These are phyloP conservation scores for Alternaria triticimaculans DNA, from an alignment of 2,329 filamentous ascomycete species.

Conservation along the genomic window DNA sequence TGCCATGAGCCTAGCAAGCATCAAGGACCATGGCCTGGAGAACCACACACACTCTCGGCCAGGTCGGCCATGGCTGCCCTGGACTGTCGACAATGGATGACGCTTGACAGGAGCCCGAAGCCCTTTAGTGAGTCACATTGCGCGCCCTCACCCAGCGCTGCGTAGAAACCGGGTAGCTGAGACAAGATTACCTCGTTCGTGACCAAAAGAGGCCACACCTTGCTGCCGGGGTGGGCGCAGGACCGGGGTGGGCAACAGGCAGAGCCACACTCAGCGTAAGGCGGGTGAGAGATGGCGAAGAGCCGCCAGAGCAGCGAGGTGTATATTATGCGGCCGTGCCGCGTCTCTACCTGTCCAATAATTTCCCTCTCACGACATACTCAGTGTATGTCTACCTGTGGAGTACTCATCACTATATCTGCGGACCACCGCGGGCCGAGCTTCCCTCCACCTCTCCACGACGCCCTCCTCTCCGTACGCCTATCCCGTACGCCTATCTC, in stretches of 20 bases:
- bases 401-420: background rate
- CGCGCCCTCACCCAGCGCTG: conserved; percentile 18
- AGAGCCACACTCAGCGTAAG: conserved; percentile 18
- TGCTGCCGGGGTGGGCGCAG: conserved; percentile 27
- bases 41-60: conserved; percentile 10
- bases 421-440: conserved; percentile 23
- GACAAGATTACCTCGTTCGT: conserved; percentile 26
- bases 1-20: conserved; percentile 11
- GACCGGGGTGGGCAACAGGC: conserved; percentile 18
- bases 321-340: conserved; percentile 28
- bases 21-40: background rate
- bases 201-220: conserved; percentile 42
- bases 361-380: background rate
- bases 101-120: conserved; percentile 6
- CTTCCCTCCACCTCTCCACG: conserved; percentile 12
- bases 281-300: conserved; percentile 16
- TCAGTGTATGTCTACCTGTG: background rate
- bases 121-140: conserved; percentile 39
- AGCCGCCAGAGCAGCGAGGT: conserved; percentile 10
- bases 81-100: conserved; percentile 1
- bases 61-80: conserved; percentile 3
- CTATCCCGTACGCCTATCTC: conserved; percentile 3
- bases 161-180: conserved; percentile 19
- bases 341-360: conserved; percentile 13
- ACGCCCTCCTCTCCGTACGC: conserved; percentile 2